Conservation (phyloP, 148 eudicot genomes). For the Rhododendron vialii region DNA sequence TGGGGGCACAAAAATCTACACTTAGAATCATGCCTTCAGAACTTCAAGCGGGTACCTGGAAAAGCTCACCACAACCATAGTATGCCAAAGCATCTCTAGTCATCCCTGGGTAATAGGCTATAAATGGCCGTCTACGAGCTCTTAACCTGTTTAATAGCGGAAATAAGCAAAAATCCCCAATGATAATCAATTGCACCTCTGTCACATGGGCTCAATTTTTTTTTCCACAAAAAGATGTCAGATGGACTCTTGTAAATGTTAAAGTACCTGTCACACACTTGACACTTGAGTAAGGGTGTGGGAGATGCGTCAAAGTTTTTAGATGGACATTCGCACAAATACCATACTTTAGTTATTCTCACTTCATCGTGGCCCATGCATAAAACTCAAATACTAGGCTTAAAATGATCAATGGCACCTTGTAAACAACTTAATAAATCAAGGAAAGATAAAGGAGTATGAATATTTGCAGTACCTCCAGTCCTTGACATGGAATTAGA, state of each 20-base stretch:
- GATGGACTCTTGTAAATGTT: background rate
- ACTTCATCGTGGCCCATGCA: background rate
- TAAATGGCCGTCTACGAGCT: slow-evolving; percentile 65
- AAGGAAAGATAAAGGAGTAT: background rate
- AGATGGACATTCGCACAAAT: background rate
- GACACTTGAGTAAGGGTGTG: background rate
- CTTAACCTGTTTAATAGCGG: slow-evolving; percentile 41
- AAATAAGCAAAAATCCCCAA: slow-evolving; percentile 9
- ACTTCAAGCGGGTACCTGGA: slow-evolving; percentile 54
- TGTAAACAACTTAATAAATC: background rate
- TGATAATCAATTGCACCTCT: background rate
- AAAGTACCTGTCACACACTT: background rate
- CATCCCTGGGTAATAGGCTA: slow-evolving; percentile 90
- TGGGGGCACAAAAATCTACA: background rate
- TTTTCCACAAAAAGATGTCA: background rate
- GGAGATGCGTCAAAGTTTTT: background rate
- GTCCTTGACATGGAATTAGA: background rate
- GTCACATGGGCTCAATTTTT: background rate
- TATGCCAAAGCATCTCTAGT: slow-evolving; percentile 92
- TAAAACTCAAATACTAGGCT: background rate
- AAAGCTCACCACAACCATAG: slow-evolving; percentile 92
- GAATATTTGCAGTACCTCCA: background rate
- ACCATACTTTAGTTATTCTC: background rate
- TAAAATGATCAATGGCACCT: background rate
- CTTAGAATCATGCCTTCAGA: slow-evolving; percentile 4